Base-by-base conservation (phyloP, 768 basidiomycete genomes). In the Leucogyrophana mollusca region DNA sequence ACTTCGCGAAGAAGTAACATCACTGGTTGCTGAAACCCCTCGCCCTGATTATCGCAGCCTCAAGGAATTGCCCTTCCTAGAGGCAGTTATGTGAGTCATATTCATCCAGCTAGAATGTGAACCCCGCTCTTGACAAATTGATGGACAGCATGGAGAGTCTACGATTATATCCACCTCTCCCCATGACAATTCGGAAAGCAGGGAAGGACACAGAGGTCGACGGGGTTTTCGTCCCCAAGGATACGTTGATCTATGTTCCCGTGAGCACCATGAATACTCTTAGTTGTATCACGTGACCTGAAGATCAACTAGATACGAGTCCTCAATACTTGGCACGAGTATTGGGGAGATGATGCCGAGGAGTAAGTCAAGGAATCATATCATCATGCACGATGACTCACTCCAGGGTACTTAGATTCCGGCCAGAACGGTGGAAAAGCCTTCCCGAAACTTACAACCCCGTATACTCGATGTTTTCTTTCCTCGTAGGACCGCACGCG, bases 311-410 rank as follows among this genome's bases (percentile, higher is more conserved):
- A 79, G 76, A 77, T 78, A 42, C 71, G 74, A 27, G 72, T 71
- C 4, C 60, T 77, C 35, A 80, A 80, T 50, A 77, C 74, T 1
- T 75, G 71, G 68, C 72, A 71, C 42, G 68, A 62, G 9, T 50
- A 75, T 9, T 80, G 76, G 77, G 77, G 77, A 11, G 67, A 69
- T 38, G 74, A 80, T 47, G 76, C 76, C 2, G 73, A 76, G 52
- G 71, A 73, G 72, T 74, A 57, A 22, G 66, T 45, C 25, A 21
- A 25, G n/a, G 39, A 23, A n/a, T 30, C 17, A 8, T 14, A 13
- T 30, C 27, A 30, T 30, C 13, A 6, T 30, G 13, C 27, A 6
- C 6, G 20, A 7, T 16, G 35, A 37, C 35, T 37, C 27, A 30
- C 13, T 30, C 13, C 13, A 7, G 27, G 32, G 32, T n/a, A 33